Base-by-base conservation (phyloP, 2,329 filamentous ascomycete species). In the Coniochaeta sp. region DNA sequence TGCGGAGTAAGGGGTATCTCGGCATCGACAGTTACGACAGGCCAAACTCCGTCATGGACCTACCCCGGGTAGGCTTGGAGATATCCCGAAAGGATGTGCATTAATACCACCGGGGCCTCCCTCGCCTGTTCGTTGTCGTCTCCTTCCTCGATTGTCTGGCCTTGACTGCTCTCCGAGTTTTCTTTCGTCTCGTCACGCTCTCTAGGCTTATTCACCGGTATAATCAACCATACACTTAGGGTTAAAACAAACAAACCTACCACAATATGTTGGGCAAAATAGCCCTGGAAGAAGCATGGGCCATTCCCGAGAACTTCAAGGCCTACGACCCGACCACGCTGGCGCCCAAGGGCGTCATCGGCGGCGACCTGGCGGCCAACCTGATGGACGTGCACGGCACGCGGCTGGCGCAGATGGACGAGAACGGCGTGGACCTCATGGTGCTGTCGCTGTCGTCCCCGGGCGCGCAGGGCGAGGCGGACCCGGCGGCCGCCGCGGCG, bases 391-490 rank as follows among this genome's bases (percentile, higher is more conserved):
- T 66, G 28, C 62, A 66, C 58, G 65, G 62, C 47, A 61, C 62
- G 7, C 65, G 65, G 10, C 62, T 65, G 16, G 24, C 54, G 40
- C 65, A 65, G 50, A 67, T 67, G 65, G 63, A 66, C 58, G 61
- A 62, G 42, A 67, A 64, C 60, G 64, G 64, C 24, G 62, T 65
- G 36, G 66, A 65, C 54, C 50, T 64, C 58, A 66, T 65, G 65
- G 61, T 64, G n/a, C 60, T 66, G 34, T 65, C 64, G 14, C 63
- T 67, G 28, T 63, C 63, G 12, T 64, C 64, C 7, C 62, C 64
- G 1, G 63, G 65, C 30, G 59, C 60, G 3, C 66, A 67, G 58
- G 65, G 64, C 42, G 60, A 59, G 19, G 52, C 60, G 6, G 63
- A 66, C 57, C 59, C 62, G 19, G 38, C 16, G 32, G 60, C 63